These are phyloP conservation scores for Ophiostoma perfectum DNA, from an alignment of 2,329 filamentous ascomycete genomes.

Conservation along the genomic window DNA sequence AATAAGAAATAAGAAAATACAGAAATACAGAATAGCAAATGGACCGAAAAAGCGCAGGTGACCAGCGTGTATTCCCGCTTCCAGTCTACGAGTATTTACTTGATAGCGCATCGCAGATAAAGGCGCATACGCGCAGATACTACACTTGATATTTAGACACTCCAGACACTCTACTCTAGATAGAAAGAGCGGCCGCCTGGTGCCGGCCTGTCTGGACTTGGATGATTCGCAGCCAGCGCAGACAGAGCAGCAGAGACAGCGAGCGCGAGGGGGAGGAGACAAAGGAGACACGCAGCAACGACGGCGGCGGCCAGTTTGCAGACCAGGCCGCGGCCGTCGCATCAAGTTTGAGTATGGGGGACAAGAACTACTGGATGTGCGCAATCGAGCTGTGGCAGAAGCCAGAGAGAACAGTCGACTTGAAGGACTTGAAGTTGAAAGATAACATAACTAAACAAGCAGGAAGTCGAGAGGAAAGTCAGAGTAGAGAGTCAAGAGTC, in stretches of 20 bases:
- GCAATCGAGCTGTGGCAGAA: background rate
- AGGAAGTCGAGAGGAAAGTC: background rate
- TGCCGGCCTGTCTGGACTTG: no score
- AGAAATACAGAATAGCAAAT: background rate
- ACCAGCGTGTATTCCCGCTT: background rate
- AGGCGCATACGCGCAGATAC: background rate
- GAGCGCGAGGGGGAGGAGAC: background rate
- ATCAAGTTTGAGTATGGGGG: background rate
- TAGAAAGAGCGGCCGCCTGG: no score
- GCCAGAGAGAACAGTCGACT: no score
- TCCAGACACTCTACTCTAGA: no score
- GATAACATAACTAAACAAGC: no score
- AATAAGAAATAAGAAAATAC: background rate
- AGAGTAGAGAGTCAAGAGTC: background rate
- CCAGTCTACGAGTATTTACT: background rate
- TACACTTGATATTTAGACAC: no score
- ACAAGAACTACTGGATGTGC: background rate
- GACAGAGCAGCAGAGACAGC: no score
- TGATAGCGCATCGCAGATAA: background rate
- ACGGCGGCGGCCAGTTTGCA: background rate
- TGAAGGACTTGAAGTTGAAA: background rate
- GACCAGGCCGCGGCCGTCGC: constrained; percentile 15
- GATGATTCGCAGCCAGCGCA: no score
- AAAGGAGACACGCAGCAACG: background rate
- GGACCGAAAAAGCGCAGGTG: constrained; percentile 13